These are phyloP conservation scores for Apiospora phragmitis DNA, from an alignment of 2,329 filamentous ascomycete species.

Conservation along the genomic window DNA sequence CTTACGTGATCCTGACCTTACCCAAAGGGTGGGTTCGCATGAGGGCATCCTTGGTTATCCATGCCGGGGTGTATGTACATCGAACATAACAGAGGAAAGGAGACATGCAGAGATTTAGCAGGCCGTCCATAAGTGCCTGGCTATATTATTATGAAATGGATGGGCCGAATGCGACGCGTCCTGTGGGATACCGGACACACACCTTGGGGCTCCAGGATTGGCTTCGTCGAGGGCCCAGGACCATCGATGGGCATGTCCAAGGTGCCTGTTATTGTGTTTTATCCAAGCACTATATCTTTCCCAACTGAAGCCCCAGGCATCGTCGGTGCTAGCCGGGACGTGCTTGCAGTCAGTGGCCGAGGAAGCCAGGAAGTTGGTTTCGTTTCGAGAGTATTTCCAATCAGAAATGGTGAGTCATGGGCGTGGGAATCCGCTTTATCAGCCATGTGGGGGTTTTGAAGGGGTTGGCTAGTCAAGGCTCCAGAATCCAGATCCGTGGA, in stretches of 20 bases:
- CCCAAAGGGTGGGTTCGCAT: conserved; percentile 12
- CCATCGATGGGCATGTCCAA: neutral
- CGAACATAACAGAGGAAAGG: neutral
- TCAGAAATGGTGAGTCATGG: conserved; percentile 4
- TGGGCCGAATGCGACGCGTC: conserved; percentile 15
- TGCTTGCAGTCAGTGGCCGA: neutral
- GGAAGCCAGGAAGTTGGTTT: neutral
- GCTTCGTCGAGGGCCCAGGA: neutral
- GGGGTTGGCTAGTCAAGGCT: neutral
- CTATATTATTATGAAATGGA: neutral
- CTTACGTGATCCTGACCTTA: conserved; percentile 16
- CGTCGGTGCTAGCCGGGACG: neutral
- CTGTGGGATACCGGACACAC: conserved; percentile 16
- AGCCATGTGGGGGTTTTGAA: neutral
- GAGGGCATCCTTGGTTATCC: conserved; percentile 11
- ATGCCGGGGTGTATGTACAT: neutral
- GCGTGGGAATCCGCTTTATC: conserved; percentile 6
- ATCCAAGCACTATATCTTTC: too few relatives aligned
- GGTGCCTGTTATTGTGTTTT: neutral
- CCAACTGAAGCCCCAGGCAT: neutral
- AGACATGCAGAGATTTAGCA: neutral
- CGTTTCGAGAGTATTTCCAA: neutral
- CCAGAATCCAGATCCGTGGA: neutral
- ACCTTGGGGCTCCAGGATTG: neutral
- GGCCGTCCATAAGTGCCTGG: neutral